phyloP scores from a whole-genome alignment of 345 rosid species.

The Ailanthus altissimus region DNA sequence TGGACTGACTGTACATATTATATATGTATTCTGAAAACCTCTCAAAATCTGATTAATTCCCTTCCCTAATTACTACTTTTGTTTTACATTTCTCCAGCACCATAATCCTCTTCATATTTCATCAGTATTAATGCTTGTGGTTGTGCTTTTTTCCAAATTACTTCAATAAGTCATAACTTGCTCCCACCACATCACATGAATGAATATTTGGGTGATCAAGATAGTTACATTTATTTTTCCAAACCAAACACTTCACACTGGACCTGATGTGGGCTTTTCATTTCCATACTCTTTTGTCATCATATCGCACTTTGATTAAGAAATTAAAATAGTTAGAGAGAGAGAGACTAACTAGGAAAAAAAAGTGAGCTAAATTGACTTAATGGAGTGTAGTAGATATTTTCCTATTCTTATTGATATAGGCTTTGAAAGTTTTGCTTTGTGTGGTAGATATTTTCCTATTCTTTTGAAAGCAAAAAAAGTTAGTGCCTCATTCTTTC shows the following conservation, averaged over 20 bases:
- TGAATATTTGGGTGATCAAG: neutral
- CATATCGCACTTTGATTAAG: conserved; percentile 6
- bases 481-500: neutral
- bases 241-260: neutral
- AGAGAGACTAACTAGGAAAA: neutral
- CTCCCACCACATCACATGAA: neutral
- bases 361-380: neutral
- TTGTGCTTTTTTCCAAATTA: neutral
- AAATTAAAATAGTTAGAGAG: neutral
- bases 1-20: too few relatives aligned
- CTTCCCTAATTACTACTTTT: too few relatives aligned
- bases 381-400: neutral
- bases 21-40: too few relatives aligned
- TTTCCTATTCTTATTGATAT: too few relatives aligned
- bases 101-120: too few relatives aligned
- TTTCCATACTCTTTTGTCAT: neutral
- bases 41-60: too few relatives aligned
- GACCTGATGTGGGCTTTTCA: neutral
- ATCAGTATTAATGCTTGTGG: too few relatives aligned
- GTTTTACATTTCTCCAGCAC: too few relatives aligned
- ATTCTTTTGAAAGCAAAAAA: too few relatives aligned
- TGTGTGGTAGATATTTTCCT: too few relatives aligned
- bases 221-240: neutral
- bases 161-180: neutral
- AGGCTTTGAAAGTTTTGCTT: too few relatives aligned